Conservation (phyloP, 768 basidiomycete genomes). For the Tephrocybe rancida region DNA sequence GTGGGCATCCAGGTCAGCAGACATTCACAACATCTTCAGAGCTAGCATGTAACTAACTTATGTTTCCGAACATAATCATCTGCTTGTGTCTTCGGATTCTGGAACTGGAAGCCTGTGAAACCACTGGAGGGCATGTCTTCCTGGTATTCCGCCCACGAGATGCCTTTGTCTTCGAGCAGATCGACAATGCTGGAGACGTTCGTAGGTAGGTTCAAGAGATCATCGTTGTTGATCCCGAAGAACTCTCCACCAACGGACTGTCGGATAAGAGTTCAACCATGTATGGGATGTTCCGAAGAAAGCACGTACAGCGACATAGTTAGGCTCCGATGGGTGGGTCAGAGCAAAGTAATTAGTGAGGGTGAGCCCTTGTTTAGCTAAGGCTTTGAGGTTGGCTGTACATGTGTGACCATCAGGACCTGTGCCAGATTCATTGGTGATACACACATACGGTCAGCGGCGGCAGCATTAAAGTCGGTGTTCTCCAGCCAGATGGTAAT, state of each 20-base stretch:
- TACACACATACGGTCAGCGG: conserved; percentile 27
- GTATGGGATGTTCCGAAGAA: conserved; percentile 4
- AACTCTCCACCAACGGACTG: conserved; percentile 17
- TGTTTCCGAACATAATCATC: conserved; percentile 34
- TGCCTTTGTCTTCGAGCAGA: conserved; percentile 54
- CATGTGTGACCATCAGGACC: not conserved
- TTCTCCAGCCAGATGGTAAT: conserved; percentile 62
- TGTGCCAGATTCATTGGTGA: too few species aligned
- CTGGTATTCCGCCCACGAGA: conserved; percentile 66
- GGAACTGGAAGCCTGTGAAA: conserved; percentile 40
- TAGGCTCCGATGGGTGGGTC: conserved; percentile 66
- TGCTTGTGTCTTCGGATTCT: conserved; percentile 20
- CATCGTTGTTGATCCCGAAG: conserved; percentile 46
- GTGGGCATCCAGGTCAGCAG: not conserved
- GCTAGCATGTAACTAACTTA: conserved; percentile 21
- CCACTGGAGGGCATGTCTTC: conserved; percentile 59
- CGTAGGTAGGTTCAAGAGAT: conserved; percentile 34
- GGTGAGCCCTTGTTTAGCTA: conserved; percentile 52
- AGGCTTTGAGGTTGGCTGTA: conserved; percentile 28
- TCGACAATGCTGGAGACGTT: conserved; percentile 64
- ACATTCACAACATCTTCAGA: not conserved
- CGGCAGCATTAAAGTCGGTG: conserved; percentile 44
- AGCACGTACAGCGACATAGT: conserved; percentile 44
- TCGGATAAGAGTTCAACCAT: conserved; percentile 16
- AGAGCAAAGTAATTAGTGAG: conserved; percentile 49